Conservation (phyloP, 148 eudicot species). For the Tetragonia tetragonoides region DNA sequence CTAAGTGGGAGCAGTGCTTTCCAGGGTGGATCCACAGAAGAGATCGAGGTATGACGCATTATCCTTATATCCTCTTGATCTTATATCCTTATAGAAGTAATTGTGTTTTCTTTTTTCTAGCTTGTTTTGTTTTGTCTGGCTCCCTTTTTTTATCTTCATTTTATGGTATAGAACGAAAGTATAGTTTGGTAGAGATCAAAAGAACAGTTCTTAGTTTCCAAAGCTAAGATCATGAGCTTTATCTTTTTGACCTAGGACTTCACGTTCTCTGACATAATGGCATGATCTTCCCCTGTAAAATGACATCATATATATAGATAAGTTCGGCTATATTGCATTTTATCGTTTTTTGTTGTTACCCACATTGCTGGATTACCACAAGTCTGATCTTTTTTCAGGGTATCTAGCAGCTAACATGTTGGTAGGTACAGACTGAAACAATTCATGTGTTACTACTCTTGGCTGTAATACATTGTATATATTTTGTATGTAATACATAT, state of each 20-base stretch:
- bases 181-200: not conserved
- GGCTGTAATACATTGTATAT: not conserved
- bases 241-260: not conserved
- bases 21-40: slow-evolving; percentile 49
- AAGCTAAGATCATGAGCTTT: slow-evolving; percentile 5
- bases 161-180: too few relatives aligned
- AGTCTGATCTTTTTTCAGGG: not conserved
- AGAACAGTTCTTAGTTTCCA: not conserved
- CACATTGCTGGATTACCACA: not conserved
- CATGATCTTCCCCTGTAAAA: not conserved
- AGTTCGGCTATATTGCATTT: not conserved
- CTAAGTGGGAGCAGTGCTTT: slow-evolving; percentile 39
- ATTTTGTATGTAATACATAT: not conserved
- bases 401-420: not conserved
- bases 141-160: slow-evolving; percentile 14
- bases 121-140: not conserved
- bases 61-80: not conserved
- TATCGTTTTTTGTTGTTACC: not conserved
- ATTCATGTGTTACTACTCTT: not conserved
- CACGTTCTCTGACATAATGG: not conserved
- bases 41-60: slow-evolving; percentile 49
- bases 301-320: not conserved
- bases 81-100: not conserved
- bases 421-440: not conserved
- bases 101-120: not conserved